These are phyloP conservation scores for Sporisorium reilianum DNA, from an alignment of 1,284 basidiomycete genomes.

Conservation along the genomic window DNA sequence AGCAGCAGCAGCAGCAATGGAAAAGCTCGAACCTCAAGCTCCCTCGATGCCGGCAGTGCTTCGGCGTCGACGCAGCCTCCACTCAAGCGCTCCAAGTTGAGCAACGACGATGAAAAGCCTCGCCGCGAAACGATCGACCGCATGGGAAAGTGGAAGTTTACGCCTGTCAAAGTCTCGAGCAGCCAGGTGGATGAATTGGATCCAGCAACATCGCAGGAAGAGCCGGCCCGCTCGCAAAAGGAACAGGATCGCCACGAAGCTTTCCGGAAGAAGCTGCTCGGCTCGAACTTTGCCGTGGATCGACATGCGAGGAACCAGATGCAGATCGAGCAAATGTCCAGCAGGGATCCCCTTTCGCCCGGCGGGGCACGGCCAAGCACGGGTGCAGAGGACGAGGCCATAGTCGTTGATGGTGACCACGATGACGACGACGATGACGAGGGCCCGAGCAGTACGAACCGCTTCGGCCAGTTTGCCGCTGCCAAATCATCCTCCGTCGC, in stretches of 20 bases:
- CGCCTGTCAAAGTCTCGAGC: background rate
- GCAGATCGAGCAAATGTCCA: slow-evolving; percentile 35
- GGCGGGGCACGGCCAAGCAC: background rate
- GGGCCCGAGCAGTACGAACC: slow-evolving; percentile 9
- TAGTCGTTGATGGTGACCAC: slow-evolving; percentile 17
- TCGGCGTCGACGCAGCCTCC: slow-evolving; percentile 23
- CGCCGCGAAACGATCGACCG: slow-evolving; percentile 36
- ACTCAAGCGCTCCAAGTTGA: slow-evolving; percentile 23
- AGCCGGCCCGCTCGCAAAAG: slow-evolving; percentile 2
- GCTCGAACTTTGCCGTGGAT: slow-evolving; percentile 36
- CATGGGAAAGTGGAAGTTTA: slow-evolving; percentile 44
- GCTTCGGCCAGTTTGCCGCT: slow-evolving; percentile 28
- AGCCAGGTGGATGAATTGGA: background rate
- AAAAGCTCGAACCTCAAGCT: slow-evolving; percentile 8
- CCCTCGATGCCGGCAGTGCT: slow-evolving; percentile 11
- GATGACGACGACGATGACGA: slow-evolving; percentile 3
- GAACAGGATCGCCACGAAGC: slow-evolving; percentile 22
- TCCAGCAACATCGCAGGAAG: slow-evolving; percentile 5
- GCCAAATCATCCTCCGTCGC: slow-evolving; percentile 1
- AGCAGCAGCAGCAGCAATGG: slow-evolving; percentile 4
- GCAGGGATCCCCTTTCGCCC: slow-evolving; percentile 15
- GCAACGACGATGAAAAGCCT: slow-evolving; percentile 23
- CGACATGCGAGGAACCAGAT: slow-evolving; percentile 36
- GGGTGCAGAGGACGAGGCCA: slow-evolving; percentile 8
- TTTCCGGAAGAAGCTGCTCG: slow-evolving; percentile 38